A percentile compares a stretch with the other conserved stretches of the same genome.
Conservation (phyloP, 352 stramenopile genomes). For the Globisporangium mamillatum region DNA sequence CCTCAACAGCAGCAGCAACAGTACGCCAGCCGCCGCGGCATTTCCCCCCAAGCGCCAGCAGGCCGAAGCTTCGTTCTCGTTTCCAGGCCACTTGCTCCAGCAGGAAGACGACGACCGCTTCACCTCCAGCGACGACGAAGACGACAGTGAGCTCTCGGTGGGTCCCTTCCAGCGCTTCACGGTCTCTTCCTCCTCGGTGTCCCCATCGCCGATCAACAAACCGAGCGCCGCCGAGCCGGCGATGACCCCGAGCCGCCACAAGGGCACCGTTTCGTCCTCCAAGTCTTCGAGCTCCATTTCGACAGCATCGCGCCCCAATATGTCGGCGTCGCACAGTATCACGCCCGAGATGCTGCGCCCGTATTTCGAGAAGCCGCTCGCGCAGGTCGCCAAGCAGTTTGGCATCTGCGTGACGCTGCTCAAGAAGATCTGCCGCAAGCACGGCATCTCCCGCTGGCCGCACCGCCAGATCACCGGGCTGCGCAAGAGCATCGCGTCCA, state of each 20-base stretch:
- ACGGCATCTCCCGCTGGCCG: constrained; percentile 78
- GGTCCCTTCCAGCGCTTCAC: constrained; percentile 11
- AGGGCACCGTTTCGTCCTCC: background rate
- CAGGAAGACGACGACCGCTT: background rate
- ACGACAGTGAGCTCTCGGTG: background rate
- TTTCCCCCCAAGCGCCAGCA: background rate
- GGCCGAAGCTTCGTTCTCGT: background rate
- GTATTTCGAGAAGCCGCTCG: constrained; percentile 83
- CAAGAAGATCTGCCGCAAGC: constrained; percentile 84
- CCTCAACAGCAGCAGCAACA: background rate
- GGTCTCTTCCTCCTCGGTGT: background rate
- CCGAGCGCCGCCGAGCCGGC: background rate
- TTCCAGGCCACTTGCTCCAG: background rate
- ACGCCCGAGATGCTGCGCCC: constrained; percentile 79
- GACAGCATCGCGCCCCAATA: constrained; percentile 39
- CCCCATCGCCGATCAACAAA: background rate
- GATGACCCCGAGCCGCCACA: constrained; percentile 26
- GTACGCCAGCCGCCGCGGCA: too few relatives aligned
- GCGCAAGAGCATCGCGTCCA: constrained; percentile 83
- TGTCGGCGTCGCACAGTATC: constrained; percentile 75
- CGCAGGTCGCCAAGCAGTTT: constrained; percentile 70
- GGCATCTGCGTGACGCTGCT: constrained; percentile 83
- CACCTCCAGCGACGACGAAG: background rate
- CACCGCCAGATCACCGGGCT: constrained; percentile 86
- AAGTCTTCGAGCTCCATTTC: background rate